Conservation (phyloP, 352 stramenopile genomes). For the Pythium dissotocum region DNA sequence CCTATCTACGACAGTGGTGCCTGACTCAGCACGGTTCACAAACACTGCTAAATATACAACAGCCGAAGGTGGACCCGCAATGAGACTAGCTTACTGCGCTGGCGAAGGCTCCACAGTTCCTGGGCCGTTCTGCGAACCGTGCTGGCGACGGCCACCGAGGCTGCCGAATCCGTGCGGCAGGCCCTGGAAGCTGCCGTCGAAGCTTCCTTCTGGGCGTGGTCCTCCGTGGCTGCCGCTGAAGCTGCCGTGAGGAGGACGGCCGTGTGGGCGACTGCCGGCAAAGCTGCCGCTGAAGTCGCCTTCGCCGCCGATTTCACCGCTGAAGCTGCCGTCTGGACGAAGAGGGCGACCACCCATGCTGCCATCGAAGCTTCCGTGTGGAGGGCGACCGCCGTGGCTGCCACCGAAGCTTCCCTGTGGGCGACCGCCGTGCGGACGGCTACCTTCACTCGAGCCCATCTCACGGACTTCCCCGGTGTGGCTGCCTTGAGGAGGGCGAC, state of each 20-base stretch:
- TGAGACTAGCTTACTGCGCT: neutral
- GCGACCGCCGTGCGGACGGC: neutral
- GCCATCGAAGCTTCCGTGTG: neutral
- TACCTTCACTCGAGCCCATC: neutral
- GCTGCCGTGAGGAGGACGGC: too few relatives aligned
- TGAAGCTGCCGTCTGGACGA: constrained; percentile 6
- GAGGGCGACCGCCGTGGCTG: neutral
- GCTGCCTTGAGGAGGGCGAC: constrained; percentile 2
- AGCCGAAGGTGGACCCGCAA: neutral
- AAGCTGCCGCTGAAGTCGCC: neutral
- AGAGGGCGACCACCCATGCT: neutral
- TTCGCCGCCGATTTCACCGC: neutral
- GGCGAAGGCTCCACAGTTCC: neutral
- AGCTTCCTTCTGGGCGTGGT: neutral
- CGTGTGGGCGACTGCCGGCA: too few relatives aligned
- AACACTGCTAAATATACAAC: too few relatives aligned
- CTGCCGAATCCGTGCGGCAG: neutral
- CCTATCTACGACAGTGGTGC: too few relatives aligned
- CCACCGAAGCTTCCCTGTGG: neutral
- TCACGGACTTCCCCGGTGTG: neutral
- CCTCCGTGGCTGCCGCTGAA: constrained; percentile 1
- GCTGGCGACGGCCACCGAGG: neutral
- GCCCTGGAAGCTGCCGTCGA: neutral
- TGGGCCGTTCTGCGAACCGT: constrained; percentile 3
- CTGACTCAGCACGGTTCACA: too few relatives aligned